Conservation (phyloP, 2,329 filamentous ascomycete species). For the Aspergillus terreus region DNA sequence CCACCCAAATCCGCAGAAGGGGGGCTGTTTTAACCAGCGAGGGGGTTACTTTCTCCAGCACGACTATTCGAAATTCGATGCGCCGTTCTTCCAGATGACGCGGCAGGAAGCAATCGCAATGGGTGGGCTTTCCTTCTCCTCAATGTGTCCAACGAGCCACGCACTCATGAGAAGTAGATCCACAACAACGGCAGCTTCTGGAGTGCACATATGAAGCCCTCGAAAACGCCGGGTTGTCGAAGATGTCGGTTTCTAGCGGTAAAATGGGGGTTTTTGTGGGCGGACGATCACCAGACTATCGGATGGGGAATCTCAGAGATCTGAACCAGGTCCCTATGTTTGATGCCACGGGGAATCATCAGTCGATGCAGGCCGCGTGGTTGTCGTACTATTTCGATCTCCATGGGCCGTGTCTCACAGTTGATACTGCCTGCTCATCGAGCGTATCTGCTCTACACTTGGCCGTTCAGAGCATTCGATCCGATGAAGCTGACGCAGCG, state of each 20-base stretch:
- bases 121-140: not conserved
- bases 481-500: not conserved
- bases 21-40: not conserved
- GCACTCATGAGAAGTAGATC: not conserved
- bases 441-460: constrained; percentile 8
- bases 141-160: no score
- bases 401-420: constrained; percentile 6
- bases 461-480: constrained; percentile 3
- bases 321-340: not conserved
- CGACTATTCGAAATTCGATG: constrained; percentile 11
- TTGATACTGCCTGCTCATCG: constrained; percentile 17
- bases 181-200: constrained; percentile 1
- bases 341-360: not conserved
- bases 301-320: not conserved
- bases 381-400: constrained; percentile 8
- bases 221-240: not conserved
- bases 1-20: constrained; percentile 3
- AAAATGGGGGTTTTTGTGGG: not conserved
- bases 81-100: constrained; percentile 1
- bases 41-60: constrained; percentile 20
- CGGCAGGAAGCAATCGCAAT: not conserved
- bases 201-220: constrained; percentile 2
- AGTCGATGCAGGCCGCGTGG: constrained; percentile 1
- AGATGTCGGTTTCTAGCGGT: not conserved
- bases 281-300: not conserved